A percentile compares a stretch with the other conserved stretches of the same genome.
These are phyloP conservation scores for Ensete glaucum DNA, from an alignment of 176 grass and related monocot species.

Conservation along the genomic window DNA sequence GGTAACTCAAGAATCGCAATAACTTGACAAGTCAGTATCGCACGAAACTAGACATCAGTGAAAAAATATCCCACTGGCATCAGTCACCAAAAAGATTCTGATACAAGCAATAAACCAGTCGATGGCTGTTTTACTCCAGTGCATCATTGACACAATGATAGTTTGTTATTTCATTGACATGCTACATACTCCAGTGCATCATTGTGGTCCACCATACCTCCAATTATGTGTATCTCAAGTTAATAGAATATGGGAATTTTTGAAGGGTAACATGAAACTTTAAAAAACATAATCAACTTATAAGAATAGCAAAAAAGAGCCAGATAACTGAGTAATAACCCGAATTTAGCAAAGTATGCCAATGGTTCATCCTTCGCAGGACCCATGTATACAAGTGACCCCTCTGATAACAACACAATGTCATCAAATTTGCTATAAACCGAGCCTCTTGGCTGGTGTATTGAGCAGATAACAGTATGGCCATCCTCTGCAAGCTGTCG, in stretches of 20 bases:
- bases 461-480: slow-evolving; percentile 91
- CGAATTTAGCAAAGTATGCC: slow-evolving; percentile 61
- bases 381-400: slow-evolving; percentile 72
- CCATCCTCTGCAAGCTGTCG: slow-evolving; percentile 82
- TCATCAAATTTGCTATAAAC: slow-evolving; percentile 98
- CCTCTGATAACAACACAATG: slow-evolving; percentile 75
- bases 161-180: background rate
- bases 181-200: background rate
- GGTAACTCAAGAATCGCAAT: background rate
- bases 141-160: background rate
- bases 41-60: background rate
- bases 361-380: slow-evolving; percentile 82
- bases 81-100: background rate
- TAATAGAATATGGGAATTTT: background rate
- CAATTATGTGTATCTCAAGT: background rate
- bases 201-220: background rate
- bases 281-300: background rate
- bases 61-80: background rate
- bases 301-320: background rate
- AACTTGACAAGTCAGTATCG: background rate
- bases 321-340: slow-evolving; percentile 43
- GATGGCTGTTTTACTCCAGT: background rate
- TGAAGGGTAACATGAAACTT: slow-evolving; percentile 9
- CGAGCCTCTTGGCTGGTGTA: slow-evolving; percentile 90
- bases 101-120: background rate